These are phyloP conservation scores for Dryadomyces sulphureus DNA, from an alignment of 2,329 filamentous ascomycete genomes.

Conservation along the genomic window DNA sequence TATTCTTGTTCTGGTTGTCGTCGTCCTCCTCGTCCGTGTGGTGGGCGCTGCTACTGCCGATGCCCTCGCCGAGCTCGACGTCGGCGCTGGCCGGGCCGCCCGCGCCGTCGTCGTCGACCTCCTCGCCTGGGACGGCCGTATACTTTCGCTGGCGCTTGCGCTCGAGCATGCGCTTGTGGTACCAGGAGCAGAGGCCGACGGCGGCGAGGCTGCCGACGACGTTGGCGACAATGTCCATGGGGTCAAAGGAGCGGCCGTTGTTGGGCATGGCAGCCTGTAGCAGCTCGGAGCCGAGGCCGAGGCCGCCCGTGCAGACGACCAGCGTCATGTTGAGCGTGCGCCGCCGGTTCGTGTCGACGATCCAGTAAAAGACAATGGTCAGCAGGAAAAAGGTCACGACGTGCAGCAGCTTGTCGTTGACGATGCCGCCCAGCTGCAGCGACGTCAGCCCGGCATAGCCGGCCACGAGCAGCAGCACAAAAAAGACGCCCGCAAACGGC, in stretches of 20 bases:
- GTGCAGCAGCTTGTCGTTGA: slow-evolving; percentile 88
- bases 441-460: slow-evolving; percentile 68
- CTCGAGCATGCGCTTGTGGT: slow-evolving; percentile 92
- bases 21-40: slow-evolving; percentile 3
- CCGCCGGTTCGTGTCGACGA: slow-evolving; percentile 78
- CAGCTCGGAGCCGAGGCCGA: slow-evolving; percentile 63
- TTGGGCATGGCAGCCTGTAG: slow-evolving; percentile 55
- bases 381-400: slow-evolving; percentile 79
- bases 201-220: slow-evolving; percentile 61
- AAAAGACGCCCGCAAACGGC: slow-evolving; percentile 66
- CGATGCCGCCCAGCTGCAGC: slow-evolving; percentile 36
- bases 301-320: slow-evolving; percentile 56
- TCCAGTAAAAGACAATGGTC: slow-evolving; percentile 88
- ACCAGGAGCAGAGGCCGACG: slow-evolving; percentile 68
- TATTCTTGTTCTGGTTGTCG: slow-evolving; percentile 35
- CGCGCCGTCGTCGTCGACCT: slow-evolving; percentile 58
- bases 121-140: slow-evolving; percentile 48
- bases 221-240: slow-evolving; percentile 80
- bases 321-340: slow-evolving; percentile 75
- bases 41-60: slow-evolving; percentile 12
- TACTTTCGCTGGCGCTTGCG: slow-evolving; percentile 66
- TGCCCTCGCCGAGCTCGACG: slow-evolving; percentile 58
- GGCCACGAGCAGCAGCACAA: slow-evolving; percentile 56
- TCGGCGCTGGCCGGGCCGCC: slow-evolving; percentile 41
- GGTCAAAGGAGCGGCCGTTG: slow-evolving; percentile 57